These are phyloP conservation scores for Phaeodactylum tricornutum DNA, from an alignment of 108 stramenopile genomes.

Conservation along the genomic window DNA sequence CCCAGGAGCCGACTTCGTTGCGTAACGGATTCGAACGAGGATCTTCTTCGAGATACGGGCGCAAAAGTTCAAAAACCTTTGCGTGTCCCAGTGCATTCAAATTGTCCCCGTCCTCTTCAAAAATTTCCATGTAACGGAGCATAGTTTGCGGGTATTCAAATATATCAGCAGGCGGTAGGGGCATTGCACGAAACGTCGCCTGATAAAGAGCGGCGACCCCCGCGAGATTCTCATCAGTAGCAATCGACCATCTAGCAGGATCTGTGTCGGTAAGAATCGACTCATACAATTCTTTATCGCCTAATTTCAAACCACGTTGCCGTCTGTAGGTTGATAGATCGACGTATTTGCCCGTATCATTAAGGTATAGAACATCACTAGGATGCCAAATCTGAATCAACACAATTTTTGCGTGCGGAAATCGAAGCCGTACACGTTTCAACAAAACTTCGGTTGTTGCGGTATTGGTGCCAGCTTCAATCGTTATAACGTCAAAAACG, in stretches of 20 bases:
- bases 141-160: constrained; percentile 4
- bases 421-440: constrained; percentile 24
- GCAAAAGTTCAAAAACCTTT: neutral
- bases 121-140: neutral
- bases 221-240: neutral
- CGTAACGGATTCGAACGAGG: neutral
- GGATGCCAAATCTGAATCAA: constrained; percentile 26
- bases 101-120: constrained; percentile 2
- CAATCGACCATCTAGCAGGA: neutral
- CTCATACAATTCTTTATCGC: neutral
- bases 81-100: constrained; percentile 5
- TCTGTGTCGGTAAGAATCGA: neutral
- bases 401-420: constrained; percentile 22
- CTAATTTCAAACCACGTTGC: neutral
- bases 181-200: neutral
- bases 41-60: neutral
- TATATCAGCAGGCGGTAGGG: neutral
- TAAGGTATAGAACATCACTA: neutral
- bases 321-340: neutral
- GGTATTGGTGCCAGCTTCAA: constrained; percentile 14
- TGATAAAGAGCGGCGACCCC: neutral
- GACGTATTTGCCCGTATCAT: neutral
- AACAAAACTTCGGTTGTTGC: constrained; percentile 7
- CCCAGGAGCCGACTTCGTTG: constrained; percentile 23
- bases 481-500: constrained; percentile 25